A percentile compares a stretch with the other conserved stretches of the same genome.
phyloP scores from a whole-genome alignment of 345 rosid species.

The Salix udensis region DNA sequence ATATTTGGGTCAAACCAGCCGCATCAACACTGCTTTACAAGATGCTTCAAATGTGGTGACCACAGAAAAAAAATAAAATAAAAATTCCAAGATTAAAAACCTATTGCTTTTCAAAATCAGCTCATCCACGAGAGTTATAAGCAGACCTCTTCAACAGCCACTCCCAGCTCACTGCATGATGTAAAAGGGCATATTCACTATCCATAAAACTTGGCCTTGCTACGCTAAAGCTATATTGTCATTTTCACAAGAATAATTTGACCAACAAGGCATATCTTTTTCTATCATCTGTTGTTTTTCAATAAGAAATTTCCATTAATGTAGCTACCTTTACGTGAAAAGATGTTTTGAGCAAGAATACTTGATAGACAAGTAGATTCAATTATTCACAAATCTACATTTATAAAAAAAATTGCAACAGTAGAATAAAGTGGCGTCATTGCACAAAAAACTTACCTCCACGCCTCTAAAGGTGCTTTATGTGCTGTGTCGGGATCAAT shows the following conservation, averaged over 20 bases:
- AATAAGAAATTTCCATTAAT: not conserved
- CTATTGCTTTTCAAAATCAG: conserved; percentile 25
- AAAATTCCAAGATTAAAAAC: conserved; percentile 27
- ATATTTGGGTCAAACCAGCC: conserved; percentile 23
- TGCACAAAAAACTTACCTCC: conserved; percentile 39
- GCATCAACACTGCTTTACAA: conserved; percentile 47
- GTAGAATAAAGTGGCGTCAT: not conserved
- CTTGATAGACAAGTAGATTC: no score
- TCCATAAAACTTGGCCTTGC: not conserved
- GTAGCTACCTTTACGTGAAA: not conserved
- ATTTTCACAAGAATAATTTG: not conserved
- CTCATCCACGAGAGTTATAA: conserved; percentile 25
- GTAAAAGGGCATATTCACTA: conserved; percentile 4
- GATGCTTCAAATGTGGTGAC: conserved; percentile 41
- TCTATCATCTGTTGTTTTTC: not conserved
- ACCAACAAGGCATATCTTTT: not conserved
- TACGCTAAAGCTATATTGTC: not conserved
- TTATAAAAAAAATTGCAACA: not conserved
- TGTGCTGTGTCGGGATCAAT: conserved; percentile 19
- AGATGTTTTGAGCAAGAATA: not conserved
- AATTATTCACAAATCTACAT: not conserved
- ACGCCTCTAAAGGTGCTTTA: conserved; percentile 23
- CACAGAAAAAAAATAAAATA: conserved; percentile 21
- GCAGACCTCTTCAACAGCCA: conserved; percentile 34
- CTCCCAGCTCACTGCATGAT: conserved; percentile 34